A percentile compares a stretch with the other conserved stretches of the same genome.
phyloP scores from a whole-genome alignment of 75 land plant species.

The Gnetum montanum region DNA sequence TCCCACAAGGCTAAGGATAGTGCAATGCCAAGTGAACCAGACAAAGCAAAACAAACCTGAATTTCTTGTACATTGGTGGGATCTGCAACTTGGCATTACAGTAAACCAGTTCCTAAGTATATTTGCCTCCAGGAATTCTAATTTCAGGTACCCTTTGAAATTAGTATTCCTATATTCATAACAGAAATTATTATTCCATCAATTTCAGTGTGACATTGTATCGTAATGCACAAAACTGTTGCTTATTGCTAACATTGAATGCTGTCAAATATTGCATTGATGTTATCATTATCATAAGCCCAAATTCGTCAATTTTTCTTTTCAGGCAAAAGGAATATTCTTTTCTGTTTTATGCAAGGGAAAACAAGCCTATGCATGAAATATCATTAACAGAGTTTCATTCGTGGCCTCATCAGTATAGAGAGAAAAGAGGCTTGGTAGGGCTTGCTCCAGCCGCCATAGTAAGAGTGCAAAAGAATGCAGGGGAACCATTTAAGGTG shows the following conservation, averaged over 20 bases:
- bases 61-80: constrained; percentile 97
- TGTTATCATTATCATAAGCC: neutral
- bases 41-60: constrained; percentile 68
- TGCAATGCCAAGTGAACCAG: constrained; percentile 77
- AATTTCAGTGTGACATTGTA: neutral
- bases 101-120: constrained; percentile 84
- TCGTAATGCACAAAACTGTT: too few species aligned
- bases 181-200: too few species aligned
- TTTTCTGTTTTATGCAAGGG: constrained; percentile 58
- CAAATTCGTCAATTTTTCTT: neutral
- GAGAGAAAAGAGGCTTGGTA: constrained; percentile 28
- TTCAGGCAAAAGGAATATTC: constrained; percentile 88
- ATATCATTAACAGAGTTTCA: constrained; percentile 56
- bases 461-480: constrained; percentile 41
- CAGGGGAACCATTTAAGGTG: constrained; percentile 19
- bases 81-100: constrained; percentile 84
- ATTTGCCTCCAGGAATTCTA: constrained; percentile 74
- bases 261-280: neutral
- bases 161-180: too few species aligned
- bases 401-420: constrained; percentile 71
- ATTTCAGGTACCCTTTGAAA: constrained; percentile 99
- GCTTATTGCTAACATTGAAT: too few species aligned
- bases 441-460: constrained; percentile 95
- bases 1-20: constrained; percentile 62
- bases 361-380: constrained; percentile 47